Evolutionary conservation across 108 stramenopile species (phyloP), one percentile per base, ranked within the genome.

Genomic region (Skeletonema potamos): DNA sequence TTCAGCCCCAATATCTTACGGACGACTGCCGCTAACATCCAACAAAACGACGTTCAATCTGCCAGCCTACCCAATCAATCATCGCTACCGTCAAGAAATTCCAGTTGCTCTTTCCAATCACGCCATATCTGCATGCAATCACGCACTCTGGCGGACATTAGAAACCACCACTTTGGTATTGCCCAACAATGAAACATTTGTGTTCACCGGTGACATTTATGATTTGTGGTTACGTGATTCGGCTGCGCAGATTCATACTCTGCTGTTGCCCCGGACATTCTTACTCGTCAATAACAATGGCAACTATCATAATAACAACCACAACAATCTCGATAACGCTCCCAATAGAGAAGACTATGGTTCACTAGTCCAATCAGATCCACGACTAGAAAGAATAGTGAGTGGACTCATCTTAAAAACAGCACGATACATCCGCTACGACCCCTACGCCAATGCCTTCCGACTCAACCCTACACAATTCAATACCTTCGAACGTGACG

Each of bases 161-260:
- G 82, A 85, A 63, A 79, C 82, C 1, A 85, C 85, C 13, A 80
- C 78, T 3, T 59, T 68, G 28, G 70, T 83, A 18, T 68, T 82
- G 36, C 76, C 74, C 6, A 72, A 75, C 64, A 41, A 79, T 6
- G 87, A 90, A 65, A 78, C 86, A 12, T 94, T 89, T 57, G 67
- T 90, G n/a, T 73, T 87, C 28, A 93, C 92, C 1, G 92, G 92
- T 9, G 92, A 93, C 54, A 93, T 93, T 46, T 62, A 79, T 12
- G 85, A 84, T 48, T 62, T 93, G 59, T 93, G 92, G 92, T 70
- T 90, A 20, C 84, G 92, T 2, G 92, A 93, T 66, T 80, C 77
- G 2, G 74, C 82, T 13, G 84, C 81, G n/a, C 93, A 94, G 70
- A 78, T 94, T 48, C 71, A 85, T 61, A 88, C 91, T 13, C 68